Percentiles rank a stretch among this genome's conserved stretches.
Conservation (phyloP, 2,329 filamentous ascomycete species). For the Ceratocystis eucalypticola region DNA sequence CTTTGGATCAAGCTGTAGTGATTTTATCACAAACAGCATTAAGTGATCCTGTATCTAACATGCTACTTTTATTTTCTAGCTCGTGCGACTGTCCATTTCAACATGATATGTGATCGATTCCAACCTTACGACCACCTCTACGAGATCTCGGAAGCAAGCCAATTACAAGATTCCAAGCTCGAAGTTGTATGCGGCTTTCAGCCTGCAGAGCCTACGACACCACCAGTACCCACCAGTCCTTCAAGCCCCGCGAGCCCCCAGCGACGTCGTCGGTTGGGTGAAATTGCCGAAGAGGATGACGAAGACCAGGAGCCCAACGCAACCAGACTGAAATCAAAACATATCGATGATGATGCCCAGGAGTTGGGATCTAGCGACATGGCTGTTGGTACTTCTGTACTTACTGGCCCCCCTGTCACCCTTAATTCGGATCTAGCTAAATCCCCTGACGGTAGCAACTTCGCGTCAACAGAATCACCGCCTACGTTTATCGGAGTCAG, state of each 20-base stretch:
- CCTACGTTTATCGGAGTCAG: conserved; percentile 38
- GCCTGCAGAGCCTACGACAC: conserved; percentile 46
- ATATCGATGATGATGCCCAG: conserved; percentile 27
- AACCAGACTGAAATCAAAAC: conserved; percentile 44
- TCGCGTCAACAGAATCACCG: conserved; percentile 37
- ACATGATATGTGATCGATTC: conserved; percentile 55
- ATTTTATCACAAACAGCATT: not conserved
- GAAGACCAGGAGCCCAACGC: conserved; percentile 45
- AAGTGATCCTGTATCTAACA: not conserved
- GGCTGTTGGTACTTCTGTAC: conserved; percentile 9
- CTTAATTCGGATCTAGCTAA: conserved; percentile 40
- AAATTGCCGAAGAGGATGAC: conserved; percentile 88
- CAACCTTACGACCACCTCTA: conserved; percentile 78
- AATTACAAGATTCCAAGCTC: conserved; percentile 76
- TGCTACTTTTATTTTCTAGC: conserved; percentile 38
- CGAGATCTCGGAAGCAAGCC: conserved; percentile 57
- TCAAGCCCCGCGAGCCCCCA: conserved; percentile 75
- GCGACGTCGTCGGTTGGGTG: conserved; percentile 63
- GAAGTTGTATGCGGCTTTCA: conserved; percentile 82
- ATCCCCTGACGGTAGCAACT: conserved; percentile 37
- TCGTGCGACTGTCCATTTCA: conserved; percentile 64
- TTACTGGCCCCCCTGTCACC: conserved; percentile 30
- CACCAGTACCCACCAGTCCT: conserved; percentile 44
- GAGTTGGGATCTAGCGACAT: conserved; percentile 15
- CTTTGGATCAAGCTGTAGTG: not conserved